Base-by-base conservation (phyloP, 176 grass and related monocot species). In the Coix lacrymajobi region DNA sequence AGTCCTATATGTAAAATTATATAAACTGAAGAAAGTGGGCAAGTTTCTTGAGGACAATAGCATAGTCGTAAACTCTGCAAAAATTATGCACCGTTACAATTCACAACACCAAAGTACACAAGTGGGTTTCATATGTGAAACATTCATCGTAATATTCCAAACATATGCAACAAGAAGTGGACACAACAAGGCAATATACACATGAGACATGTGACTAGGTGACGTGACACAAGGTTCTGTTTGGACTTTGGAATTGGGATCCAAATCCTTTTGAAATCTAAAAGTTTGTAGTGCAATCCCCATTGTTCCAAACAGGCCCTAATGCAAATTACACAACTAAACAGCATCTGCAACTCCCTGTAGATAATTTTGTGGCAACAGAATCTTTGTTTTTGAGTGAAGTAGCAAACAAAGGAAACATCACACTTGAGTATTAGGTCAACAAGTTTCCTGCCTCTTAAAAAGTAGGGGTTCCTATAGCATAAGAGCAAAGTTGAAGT, bases 301-400 rank as follows among this genome's bases (percentile, higher is more conserved):
- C 43, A 60, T 49, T 20, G 15, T 32, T 73, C 26, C 41, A 72
- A 72, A 72, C 41, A 72, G 41, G 41, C 17, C 25, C 40, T 66
- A 39, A 38, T 84, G 76, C 31, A 62, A 48, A 68, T 46, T 75
- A 75, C 76, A 70, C 37, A 62, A 22, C 49, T 46, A 62, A 84
- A 72, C 6, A 65, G 28, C 48, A 80, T 13, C 8, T 75, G 49
- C 36, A 24, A 38, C 68, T 66, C 43, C 52, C 7, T 44, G 14
- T 25, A 19, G 22, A 11, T 83, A 8, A 26, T 25, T 78, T 25
- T 40, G 56, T 64, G 37, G 30, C 31, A 32, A 30, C 45, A 66
- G 1, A 54, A 25, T 32, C 37, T 13, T 58, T 65, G 12, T 19
- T 86, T 49, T 31, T 9, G 22, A 24, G 19, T 33, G 8, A 71